phyloP scores from a whole-genome alignment of 2,329 filamentous ascomycete species.

The Aspergillus novoparasiticus region DNA sequence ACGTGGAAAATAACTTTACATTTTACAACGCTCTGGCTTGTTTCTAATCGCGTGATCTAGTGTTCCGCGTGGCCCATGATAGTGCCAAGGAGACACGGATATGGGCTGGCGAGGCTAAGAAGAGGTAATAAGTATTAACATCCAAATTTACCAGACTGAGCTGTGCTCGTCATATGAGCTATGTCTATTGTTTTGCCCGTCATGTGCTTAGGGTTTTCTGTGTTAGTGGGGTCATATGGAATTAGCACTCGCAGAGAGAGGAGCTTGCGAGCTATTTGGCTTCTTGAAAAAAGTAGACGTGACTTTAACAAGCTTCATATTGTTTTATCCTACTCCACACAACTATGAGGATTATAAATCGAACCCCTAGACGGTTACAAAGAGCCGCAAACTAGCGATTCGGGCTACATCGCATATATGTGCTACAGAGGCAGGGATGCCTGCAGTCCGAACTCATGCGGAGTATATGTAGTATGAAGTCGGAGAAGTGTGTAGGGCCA shows the following conservation, averaged over 20 bases:
- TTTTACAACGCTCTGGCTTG: background rate
- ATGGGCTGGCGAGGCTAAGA: constrained; percentile 68
- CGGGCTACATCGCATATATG: background rate
- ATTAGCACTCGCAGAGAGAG: background rate
- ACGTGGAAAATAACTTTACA: constrained; percentile 18
- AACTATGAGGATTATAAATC: background rate
- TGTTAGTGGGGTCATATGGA: background rate
- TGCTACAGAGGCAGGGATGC: background rate
- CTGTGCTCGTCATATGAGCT: constrained; percentile 28
- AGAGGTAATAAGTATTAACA: constrained; percentile 30
- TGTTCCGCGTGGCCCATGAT: constrained; percentile 76
- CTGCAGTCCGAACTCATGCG: background rate
- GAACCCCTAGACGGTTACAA: background rate
- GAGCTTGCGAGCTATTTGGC: background rate
- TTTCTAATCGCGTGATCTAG: constrained; percentile 28
- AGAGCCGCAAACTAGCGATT: background rate
- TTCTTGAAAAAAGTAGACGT: background rate
- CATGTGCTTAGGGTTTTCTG: background rate
- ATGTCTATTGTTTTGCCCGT: background rate
- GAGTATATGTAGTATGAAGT: background rate
- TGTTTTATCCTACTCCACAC: background rate
- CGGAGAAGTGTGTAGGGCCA: background rate
- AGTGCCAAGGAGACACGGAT: constrained; percentile 69
- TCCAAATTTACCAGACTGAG: constrained; percentile 20
- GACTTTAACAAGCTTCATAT: background rate